Conservation (phyloP, 1,284 basidiomycete species). For the Leccinum solheimii region DNA sequence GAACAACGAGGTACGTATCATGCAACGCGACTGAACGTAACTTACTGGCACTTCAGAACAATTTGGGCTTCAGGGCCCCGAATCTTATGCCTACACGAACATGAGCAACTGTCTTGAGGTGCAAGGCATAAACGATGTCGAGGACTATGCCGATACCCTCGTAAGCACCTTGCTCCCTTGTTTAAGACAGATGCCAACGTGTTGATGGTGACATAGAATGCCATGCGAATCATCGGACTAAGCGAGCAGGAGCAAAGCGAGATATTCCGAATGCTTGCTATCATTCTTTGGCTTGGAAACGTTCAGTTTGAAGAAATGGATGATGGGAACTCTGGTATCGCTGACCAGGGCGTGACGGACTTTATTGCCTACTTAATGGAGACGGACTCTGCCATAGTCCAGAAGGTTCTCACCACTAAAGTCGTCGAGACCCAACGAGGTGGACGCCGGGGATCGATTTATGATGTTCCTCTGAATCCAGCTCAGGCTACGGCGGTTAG, state of each 20-base stretch:
- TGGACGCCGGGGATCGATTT: constrained; percentile 90
- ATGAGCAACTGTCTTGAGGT: constrained; percentile 92
- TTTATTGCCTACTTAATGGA: constrained; percentile 97
- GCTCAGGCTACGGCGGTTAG: constrained; percentile 88
- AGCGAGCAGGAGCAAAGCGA: constrained; percentile 83
- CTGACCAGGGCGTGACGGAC: constrained; percentile 89
- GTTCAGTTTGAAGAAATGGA: constrained; percentile 88
- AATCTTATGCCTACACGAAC: constrained; percentile 93
- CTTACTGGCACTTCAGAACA: constrained; percentile 60
- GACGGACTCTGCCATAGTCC: constrained; percentile 74
- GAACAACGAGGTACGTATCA: constrained; percentile 75
- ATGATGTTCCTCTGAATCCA: constrained; percentile 95
- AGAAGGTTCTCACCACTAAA: constrained; percentile 84
- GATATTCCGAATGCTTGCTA: constrained; percentile 92
- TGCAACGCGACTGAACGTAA: constrained; percentile 3
- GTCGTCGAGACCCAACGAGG: constrained; percentile 94
- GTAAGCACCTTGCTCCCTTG: constrained; percentile 44
- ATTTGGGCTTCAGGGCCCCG: constrained; percentile 96
- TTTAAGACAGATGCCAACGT: constrained; percentile 18
- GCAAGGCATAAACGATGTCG: constrained; percentile 84
- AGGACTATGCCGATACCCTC: constrained; percentile 88
- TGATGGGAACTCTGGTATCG: constrained; percentile 83
- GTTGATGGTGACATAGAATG: constrained; percentile 53
- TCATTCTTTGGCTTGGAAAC: constrained; percentile 96
- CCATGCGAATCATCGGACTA: constrained; percentile 94